Evolutionary conservation across 1,284 basidiomycete species (phyloP).

Genomic region (Rugosomyces carneus): DNA sequence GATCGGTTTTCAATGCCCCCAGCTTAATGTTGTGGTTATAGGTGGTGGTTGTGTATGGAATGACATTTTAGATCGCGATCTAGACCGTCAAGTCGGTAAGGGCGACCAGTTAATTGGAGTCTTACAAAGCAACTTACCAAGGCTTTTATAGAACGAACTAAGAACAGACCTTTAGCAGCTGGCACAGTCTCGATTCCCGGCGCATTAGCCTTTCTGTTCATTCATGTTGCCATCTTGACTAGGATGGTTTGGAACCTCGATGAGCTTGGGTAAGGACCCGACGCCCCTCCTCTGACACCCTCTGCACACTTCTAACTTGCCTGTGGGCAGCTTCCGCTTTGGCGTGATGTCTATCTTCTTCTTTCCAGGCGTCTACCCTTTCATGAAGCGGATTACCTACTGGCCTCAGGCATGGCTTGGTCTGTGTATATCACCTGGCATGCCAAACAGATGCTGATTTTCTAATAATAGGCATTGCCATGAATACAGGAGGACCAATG

Average conservation of each 20-base stretch:
- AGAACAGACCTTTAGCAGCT: conserved; percentile 12
- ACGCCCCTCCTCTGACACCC: background rate
- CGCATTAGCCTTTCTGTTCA: conserved; percentile 10
- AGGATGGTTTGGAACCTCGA: conserved; percentile 14
- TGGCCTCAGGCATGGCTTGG: conserved; percentile 26
- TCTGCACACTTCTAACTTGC: background rate
- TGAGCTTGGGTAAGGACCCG: conserved; percentile 6
- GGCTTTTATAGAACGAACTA: conserved; percentile 11
- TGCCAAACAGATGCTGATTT: background rate
- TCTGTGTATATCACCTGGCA: conserved; percentile 5
- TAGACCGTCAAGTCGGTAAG: conserved; percentile 16
- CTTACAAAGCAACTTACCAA: background rate
- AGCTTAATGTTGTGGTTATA: background rate
- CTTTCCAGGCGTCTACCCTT: conserved; percentile 20
- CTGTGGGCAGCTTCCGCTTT: conserved; percentile 7
- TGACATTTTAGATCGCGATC: conserved; percentile 23
- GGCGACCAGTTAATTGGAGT: background rate
- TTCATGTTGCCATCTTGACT: conserved; percentile 12
- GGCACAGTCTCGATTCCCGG: conserved; percentile 13
- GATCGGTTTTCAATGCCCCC: too few relatives aligned
- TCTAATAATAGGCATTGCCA: conserved; percentile 18
- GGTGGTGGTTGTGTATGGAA: conserved; percentile 28
- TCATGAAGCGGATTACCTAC: conserved; percentile 24
- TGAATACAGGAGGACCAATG: conserved; percentile 21
- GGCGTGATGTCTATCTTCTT: conserved; percentile 12